Conservation (phyloP, 202 grass and related monocot genomes). For the Panicum hallii region DNA sequence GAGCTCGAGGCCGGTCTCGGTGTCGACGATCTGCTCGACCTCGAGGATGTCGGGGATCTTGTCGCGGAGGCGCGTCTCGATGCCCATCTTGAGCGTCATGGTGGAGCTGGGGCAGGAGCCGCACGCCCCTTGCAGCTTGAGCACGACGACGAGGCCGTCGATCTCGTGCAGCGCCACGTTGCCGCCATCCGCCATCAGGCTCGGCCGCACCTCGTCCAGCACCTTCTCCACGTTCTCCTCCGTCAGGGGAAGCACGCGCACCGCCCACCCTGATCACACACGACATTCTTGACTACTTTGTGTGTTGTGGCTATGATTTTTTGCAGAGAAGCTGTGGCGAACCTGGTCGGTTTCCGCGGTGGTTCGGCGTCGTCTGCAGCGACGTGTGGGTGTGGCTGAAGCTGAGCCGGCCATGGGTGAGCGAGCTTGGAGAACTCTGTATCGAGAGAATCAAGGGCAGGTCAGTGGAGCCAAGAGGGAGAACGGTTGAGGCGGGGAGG, state of each 20-base stretch:
- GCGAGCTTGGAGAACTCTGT: slow-evolving; percentile 40
- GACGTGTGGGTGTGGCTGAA: slow-evolving; percentile 49
- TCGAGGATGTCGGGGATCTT: slow-evolving; percentile 90
- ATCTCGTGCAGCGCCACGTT: slow-evolving; percentile 96
- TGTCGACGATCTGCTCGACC: slow-evolving; percentile 89
- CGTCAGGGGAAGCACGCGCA: slow-evolving; percentile 75
- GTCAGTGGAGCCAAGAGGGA: background rate
- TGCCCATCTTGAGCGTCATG: slow-evolving; percentile 99
- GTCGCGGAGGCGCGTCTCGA: slow-evolving; percentile 88
- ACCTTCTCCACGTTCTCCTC: slow-evolving; percentile 95
- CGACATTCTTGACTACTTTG: too few relatives aligned
- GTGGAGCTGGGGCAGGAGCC: slow-evolving; percentile 98
- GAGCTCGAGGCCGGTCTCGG: slow-evolving; percentile 94
- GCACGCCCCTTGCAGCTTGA: slow-evolving; percentile 94
- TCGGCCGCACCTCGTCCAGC: slow-evolving; percentile 82
- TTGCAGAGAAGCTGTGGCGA: background rate
- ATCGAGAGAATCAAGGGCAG: background rate
- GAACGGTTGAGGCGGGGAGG: background rate
- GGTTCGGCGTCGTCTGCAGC: slow-evolving; percentile 26
- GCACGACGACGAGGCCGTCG: slow-evolving; percentile 84
- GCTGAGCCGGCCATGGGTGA: slow-evolving; percentile 57
- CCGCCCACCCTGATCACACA: slow-evolving; percentile 50
- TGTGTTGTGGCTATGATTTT: background rate
- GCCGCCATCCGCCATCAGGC: slow-evolving; percentile 90
- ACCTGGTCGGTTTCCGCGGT: slow-evolving; percentile 38